phyloP scores from a whole-genome alignment of 108 stramenopile genomes.

The Skeletonema marinoi region DNA sequence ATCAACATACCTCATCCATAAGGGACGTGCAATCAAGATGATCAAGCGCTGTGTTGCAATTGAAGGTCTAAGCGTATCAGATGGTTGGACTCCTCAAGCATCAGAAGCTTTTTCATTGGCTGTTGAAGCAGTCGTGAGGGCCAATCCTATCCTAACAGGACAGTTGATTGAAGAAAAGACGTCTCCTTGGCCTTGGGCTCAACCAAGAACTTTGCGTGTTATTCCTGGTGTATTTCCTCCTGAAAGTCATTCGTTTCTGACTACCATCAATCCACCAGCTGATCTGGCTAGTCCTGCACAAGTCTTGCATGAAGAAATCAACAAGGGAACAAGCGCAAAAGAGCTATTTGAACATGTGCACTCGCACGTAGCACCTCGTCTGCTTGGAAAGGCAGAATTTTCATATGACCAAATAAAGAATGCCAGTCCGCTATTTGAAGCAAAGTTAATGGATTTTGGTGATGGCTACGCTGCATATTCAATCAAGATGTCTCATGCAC shows the following conservation, averaged over 20 bases:
- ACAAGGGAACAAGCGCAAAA: conserved; percentile 8
- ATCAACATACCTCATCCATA: conserved; percentile 35
- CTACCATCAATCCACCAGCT: conserved; percentile 27
- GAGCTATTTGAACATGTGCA: conserved; percentile 35
- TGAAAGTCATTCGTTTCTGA: conserved; percentile 46
- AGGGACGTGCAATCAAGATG: conserved; percentile 46
- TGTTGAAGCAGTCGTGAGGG: conserved; percentile 44
- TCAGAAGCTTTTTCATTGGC: conserved; percentile 41
- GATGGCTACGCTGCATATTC: conserved; percentile 48
- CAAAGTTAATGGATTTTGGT: conserved; percentile 49
- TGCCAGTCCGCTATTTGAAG: conserved; percentile 46
- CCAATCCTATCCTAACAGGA: conserved; percentile 53
- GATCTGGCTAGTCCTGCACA: conserved; percentile 27
- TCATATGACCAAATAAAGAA: conserved; percentile 34
- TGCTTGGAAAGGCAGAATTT: conserved; percentile 39
- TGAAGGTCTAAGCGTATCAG: conserved; percentile 37
- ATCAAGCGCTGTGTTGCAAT: conserved; percentile 46
- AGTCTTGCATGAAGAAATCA: neutral
- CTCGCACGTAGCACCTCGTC: conserved; percentile 26
- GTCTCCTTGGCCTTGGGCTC: conserved; percentile 41
- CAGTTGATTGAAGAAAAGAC: conserved; percentile 41
- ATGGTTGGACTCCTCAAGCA: conserved; percentile 44
- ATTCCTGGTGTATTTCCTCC: conserved; percentile 37
- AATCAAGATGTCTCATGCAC: conserved; percentile 46
- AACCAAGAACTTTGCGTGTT: conserved; percentile 20